Evolutionary conservation across 2,329 filamentous ascomycete genomes (phyloP), one percentile per base, ranked within the genome.

Genomic region (Atkinsonella texensis): DNA sequence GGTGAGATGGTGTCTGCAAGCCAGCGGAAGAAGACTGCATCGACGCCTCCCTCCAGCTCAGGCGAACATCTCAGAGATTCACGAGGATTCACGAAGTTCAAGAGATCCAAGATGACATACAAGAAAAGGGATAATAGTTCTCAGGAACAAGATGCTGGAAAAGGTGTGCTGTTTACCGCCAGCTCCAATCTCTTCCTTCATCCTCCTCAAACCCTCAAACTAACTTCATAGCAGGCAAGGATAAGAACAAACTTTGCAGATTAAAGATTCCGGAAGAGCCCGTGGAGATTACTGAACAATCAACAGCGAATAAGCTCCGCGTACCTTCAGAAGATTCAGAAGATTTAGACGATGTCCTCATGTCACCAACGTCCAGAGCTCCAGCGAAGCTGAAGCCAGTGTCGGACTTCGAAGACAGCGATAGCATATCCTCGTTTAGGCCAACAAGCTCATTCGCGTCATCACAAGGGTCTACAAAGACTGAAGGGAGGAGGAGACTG

Each of bases 51-150:
- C 2, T 31, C 55, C 28, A 59, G 53, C 52, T 54, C 60, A 11
- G 55, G 55, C 6, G 59, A 50, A 11, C 60, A 65, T 39, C 51
- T 63, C 6, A 53, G 13, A n/a, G 43, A 59, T 31, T 31, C 57
- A n/a, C 47, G 33, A 4, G 63, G 61, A 3, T 66, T 67, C 15
- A 50, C 49, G 11, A 62, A 53, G 41, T 48, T 38, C 8, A 52
- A 40, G 18, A 52, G 39, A 1, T 39, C 54, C 42, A 66, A 56
- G 40, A 0, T 20, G 1, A 68, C 55, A 6, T 68, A 66, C 51
- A 55, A 52, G n/a, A 62, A 53, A 15, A 58, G 48, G 17, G 45
- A 33, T 9, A 42, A 50, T 17, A 55, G 53, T 20, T 64, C 59
- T 2, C 62, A 63, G 45, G 54, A 56, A 41, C 53, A 55, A 42